Evolutionary conservation across 192 early-diverging fungal species (phyloP).

Genomic region (Backusella liffmaniae): DNA sequence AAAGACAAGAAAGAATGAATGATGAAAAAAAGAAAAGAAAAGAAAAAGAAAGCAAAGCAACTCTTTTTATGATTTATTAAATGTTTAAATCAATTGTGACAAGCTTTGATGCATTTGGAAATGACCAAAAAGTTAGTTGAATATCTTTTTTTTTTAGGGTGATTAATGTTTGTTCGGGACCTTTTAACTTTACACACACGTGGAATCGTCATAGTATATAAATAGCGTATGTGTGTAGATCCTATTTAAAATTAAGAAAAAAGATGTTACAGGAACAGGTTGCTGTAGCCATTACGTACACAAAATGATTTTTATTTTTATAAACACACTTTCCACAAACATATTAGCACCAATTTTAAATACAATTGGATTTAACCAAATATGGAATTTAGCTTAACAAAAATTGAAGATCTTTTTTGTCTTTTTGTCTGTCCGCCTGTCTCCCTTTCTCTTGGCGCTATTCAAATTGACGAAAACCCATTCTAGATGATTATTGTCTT

Average conservation of each 20-base stretch:
- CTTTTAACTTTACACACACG: background rate
- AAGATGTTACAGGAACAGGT: background rate
- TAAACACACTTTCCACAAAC: background rate
- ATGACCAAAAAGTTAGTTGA: conserved; percentile 4
- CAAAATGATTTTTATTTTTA: background rate
- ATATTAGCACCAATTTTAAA: conserved; percentile 2
- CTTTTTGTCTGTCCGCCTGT: background rate
- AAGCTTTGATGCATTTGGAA: conserved; percentile 6
- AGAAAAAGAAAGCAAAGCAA: background rate
- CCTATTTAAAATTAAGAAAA: background rate
- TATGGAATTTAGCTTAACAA: background rate
- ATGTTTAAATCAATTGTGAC: background rate
- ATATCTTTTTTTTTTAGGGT: background rate
- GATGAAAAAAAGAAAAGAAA: background rate
- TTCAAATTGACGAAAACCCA: background rate
- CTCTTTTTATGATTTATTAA: background rate
- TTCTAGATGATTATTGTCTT: background rate
- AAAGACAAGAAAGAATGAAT: background rate
- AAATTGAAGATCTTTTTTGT: conserved; percentile 4
- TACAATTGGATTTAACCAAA: background rate
- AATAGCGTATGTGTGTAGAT: background rate
- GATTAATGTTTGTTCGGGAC: background rate
- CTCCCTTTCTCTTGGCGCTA: background rate
- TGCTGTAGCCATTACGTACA: background rate
- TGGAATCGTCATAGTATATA: background rate